Evolutionary conservation across 2,329 filamentous ascomycete species (phyloP), one percentile per base, ranked within the genome.

Genomic region (Cercospora janseana): DNA sequence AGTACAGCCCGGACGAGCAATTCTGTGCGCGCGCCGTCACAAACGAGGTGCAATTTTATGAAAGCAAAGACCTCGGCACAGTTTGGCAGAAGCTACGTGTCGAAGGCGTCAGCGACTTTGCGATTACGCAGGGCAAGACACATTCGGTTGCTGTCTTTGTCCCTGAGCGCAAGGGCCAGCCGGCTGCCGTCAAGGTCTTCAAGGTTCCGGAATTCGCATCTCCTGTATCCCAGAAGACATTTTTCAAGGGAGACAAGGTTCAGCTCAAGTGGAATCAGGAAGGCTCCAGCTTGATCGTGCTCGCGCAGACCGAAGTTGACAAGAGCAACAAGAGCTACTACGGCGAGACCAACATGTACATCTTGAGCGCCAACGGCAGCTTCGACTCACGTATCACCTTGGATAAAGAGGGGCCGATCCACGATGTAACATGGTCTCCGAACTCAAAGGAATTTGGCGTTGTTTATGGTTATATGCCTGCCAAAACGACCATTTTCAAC

Each of bases 321-420:
- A 94, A 93, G 75, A 90, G 90, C 51, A 94, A 94, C 72, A 97
- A 97, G 82, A 96, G 89, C 73, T 98, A 98, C 76, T 98, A 98
- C 63, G 93, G 93, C 67, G 93, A 98, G 76, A 97, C 93, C 7
- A 97, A 88, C 58, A 83, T 98, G 67, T 97, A 97, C 74, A 80
- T 98, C 61, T 80, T 98, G 57, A 95, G 88, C 70, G 87, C 90
- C 57, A 94, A 87, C 65, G 92, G 91, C 56, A 83, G 85, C 40
- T 94, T 97, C 65, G 93, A 98, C 71, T 93, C 92, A 51, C 85
- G 93, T 62, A 85, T 98, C 60, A 46, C 55, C 40, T 48, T 63
- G 79, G 93, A 98, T 72, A 97, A 97, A 75, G 92, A 97, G 69
- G 93, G 93, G 0, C 93, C 93, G 4, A 96, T 97, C 63, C 92